These are phyloP conservation scores for Nymphaea thermarum DNA, from an alignment of 164 flowering plant genomes.

Conservation along the genomic window DNA sequence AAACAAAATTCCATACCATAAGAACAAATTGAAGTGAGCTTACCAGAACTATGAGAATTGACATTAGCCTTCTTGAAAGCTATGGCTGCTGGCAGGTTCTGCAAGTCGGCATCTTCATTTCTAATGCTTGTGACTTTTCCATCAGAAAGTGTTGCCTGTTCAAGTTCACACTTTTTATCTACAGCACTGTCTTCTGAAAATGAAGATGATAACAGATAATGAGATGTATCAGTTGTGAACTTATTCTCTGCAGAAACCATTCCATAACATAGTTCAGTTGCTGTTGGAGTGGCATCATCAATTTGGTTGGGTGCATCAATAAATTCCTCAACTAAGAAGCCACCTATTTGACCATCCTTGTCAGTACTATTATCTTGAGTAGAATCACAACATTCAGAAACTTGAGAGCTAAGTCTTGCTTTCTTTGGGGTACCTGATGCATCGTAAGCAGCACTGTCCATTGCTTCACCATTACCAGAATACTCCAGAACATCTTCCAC, in stretches of 20 bases:
- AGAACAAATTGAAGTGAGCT: neutral
- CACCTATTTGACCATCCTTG: constrained; percentile 5
- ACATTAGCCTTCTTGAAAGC: neutral
- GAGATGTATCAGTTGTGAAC: neutral
- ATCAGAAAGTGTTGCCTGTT: neutral
- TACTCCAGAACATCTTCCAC: neutral
- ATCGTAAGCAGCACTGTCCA: constrained; percentile 12
- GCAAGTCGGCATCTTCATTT: neutral
- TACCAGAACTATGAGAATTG: neutral
- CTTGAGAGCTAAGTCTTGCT: constrained; percentile 10
- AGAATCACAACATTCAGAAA: constrained; percentile 6
- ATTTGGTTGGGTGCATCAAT: constrained; percentile 8
- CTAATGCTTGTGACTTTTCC: neutral
- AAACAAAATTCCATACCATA: neutral
- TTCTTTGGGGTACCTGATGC: constrained; percentile 1
- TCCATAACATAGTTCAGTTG: neutral
- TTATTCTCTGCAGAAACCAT: neutral
- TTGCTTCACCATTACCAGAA: constrained; percentile 5
- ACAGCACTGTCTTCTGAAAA: neutral
- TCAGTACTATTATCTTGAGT: constrained; percentile 11
- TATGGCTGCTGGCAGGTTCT: neutral
- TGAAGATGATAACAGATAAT: neutral
- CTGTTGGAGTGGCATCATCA: constrained; percentile 6
- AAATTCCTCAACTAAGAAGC: constrained; percentile 4
- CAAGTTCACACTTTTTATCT: neutral